Evolutionary conservation across 1,284 basidiomycete genomes (phyloP), one percentile per base, ranked within the genome.

Genomic region (Macrocystidia cucumis): DNA sequence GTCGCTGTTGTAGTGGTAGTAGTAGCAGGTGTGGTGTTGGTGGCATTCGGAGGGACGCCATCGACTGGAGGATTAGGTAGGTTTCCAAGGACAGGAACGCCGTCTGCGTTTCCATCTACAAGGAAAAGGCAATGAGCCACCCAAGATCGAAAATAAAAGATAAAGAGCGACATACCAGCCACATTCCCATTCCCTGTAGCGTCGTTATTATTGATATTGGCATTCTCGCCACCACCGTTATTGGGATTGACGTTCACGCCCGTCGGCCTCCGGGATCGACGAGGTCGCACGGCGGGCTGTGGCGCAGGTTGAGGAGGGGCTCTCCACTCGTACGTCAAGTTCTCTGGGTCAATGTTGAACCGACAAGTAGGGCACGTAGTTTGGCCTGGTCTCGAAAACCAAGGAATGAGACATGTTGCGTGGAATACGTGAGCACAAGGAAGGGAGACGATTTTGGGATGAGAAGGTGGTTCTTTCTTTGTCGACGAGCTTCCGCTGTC

Each of bases 401-500:
- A 88, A 0, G 84, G 84, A 2, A 81, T 52, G 16, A 88, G 67
- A 55, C 83, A 88, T 0, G 74, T 64, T 2, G 78, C 70, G 47
- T 88, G 83, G 60, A 87, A 88, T 32, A 83, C 73, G 52, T 88
- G 83, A 8, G 81, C 72, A 49, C 83, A 88, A 3, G 83, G 83
- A 12, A 88, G 69, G 3, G 73, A 60, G 23, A 86, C 74, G 35
- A 86, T 67, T 45, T 63, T 63, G 5, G 56, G 51, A 4, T 52
- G 43, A 7, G 46, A 32, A 4, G 50, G 18, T 3, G 34, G 12
- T 25, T 29, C 30, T 8, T 28, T 3, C 37, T 32, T 41, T 38
- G 22, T 38, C 29, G 24, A 42, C 42, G 20, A 17, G 31, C 37
- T 14, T 37, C 45, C 25, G 14, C 31, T 32, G 34, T 23, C 23